A percentile compares a stretch with the other conserved stretches of the same genome.
Conservation (phyloP, 139 green algal species). For the Tetradesmus lagerheimii region DNA sequence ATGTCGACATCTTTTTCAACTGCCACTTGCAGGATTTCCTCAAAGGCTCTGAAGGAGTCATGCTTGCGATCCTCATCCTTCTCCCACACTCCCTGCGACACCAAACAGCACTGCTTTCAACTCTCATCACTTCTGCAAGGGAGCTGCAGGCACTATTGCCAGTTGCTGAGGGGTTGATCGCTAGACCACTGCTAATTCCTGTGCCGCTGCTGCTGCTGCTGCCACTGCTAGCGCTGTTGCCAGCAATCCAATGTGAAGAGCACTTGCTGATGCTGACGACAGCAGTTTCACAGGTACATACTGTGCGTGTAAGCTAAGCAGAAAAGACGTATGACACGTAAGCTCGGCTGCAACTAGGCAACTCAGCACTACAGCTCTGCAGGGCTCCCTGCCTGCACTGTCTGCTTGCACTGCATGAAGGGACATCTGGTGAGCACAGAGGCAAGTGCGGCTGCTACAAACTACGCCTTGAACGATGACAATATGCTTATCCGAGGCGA, state of each 20-base stretch:
- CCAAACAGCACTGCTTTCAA: no score
- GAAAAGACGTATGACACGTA: no score
- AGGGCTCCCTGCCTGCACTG: no score
- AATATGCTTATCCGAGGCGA: no score
- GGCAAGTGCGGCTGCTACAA: no score
- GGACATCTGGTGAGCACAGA: neutral
- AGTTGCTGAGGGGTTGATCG: no score
- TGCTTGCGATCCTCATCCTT: conserved; percentile 93
- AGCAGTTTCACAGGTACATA: neutral
- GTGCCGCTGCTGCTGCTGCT: neutral
- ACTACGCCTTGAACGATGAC: no score
- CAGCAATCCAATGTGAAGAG: neutral
- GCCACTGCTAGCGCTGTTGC: neutral
- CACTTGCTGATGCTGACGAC: neutral
- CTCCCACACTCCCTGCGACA: conserved; percentile 92
- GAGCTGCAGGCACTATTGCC: neutral
- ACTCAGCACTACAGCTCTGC: neutral
- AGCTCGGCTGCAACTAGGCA: no score
- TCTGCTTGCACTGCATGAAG: neutral
- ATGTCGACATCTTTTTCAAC: conserved; percentile 78
- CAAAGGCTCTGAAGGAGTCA: conserved; percentile 95
- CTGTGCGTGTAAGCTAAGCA: no score
- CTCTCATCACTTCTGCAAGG: neutral
- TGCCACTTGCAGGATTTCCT: conserved; percentile 87
- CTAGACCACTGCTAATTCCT: neutral